Base-by-base conservation (phyloP, 805 yeast species). In the Diddensiella caesifluorescens region DNA sequence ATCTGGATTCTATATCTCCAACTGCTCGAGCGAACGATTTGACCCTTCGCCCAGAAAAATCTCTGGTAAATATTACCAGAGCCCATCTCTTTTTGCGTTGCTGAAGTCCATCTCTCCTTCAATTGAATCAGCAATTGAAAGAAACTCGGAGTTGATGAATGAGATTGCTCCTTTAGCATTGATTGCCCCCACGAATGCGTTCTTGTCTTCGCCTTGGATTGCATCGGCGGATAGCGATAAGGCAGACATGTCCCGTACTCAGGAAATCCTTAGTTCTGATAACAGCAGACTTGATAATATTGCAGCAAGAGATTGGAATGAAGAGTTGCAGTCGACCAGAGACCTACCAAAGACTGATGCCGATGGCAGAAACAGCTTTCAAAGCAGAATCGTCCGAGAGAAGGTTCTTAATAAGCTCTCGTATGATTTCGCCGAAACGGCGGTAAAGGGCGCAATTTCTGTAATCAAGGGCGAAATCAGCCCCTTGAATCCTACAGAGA, bases 401-500 rank as follows among this genome's bases (percentile, higher is more conserved):
- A 77, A 80, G 51, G 63, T 87, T 40, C 65, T 87, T 44, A 77
- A 78, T 59, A 82, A 81, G 56, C 72, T 80, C 20, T 71, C 83
- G 35, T 77, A 73, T 53, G 95, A 86, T 35, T 92, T 90, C 65
- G 77, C 88, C 20, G 67, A 71, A 13, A 74, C 77, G 23, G 89
- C 97, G 15, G 74, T 81, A 16, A 75, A 76, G 52, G 92, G 95
- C 37, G 95, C 96, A 10, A 67, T 83, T 51, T 73, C 80, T 22
- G 77, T 90, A 31, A 71, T 83, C 38, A 73, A 77, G 49, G 95
- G 90, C 34, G 84, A 84, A 52, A 57, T 87, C 38, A 54, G 73
- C 6, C 80, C 97, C 13, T 70, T 89, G 73, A 86, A 89, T 60
- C 88, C 95, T n/a, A 73, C 70, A 41, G 92, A 86, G 40, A 71